Base-by-base conservation (phyloP, 202 grass and related monocot species). In the Sporobolus alterniflorus region DNA sequence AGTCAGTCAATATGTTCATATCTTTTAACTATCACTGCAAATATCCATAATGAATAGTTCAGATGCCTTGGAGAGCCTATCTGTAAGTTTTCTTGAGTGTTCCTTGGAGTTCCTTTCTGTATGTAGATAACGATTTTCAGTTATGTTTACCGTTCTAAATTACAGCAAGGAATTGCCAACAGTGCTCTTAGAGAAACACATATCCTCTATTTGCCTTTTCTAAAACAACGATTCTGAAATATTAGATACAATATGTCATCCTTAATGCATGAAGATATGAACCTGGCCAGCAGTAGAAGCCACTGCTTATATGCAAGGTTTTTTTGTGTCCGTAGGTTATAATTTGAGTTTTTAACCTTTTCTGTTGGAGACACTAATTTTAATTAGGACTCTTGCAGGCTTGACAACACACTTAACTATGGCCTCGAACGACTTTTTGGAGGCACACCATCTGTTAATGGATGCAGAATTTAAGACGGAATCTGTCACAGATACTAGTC, bases 181-280 rank as follows among this genome's bases (percentile, higher is more conserved):
- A 94, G 95, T 88, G 92, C 92, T 73, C 88, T 93, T 75, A 90
- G 95, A 59, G 95, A 94, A 91, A 98, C 95, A 69, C 92, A 92
- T 94, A 94, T 89, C 73, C 85, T 76, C 15, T 57, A 11, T 81
- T 87, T 74, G 32, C 57, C 34, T 32, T 3, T 44, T 84, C 44
- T 88, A 75, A 76, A 84, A 69, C 73, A 79, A 43, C 71, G 81
- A 20, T 60, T 71, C 26, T 41, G 77, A 80, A 76, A 50, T 71
- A 34, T 28, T 63, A 75, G 36, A 50, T 64, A 82, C 29, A 71
- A 49, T 79, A 87, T 66, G 65, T 44, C 11, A 12, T 67, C 82
- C 42, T 93, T 77, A 83, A 69, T 80, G 22, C 31, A n/a, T 46
- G 56, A 57, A 98, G 92, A 93, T 79, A 93, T 98, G 95, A 98